A percentile compares a stretch with the other conserved stretches of the same genome.
These are phyloP conservation scores for Babesia bovis DNA, from an alignment of 169 alveolate species.

Conservation along the genomic window DNA sequence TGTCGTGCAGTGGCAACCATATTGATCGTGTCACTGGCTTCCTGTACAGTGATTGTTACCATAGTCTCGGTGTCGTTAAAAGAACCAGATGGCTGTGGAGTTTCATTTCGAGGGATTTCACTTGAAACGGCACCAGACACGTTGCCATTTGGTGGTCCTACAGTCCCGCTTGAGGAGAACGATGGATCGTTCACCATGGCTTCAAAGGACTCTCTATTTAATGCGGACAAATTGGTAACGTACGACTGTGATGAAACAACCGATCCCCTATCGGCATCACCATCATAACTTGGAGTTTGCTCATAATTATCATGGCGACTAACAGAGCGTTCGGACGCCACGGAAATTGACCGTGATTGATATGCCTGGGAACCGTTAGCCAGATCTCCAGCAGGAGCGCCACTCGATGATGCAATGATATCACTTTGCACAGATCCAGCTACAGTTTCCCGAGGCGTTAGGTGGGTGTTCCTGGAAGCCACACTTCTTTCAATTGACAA, in stretches of 20 bases:
- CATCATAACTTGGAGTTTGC: not conserved
- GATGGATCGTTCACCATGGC: slow-evolving; percentile 6
- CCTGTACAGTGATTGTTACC: not conserved
- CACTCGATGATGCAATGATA: too few species aligned
- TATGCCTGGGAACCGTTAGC: too few species aligned
- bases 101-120: not conserved
- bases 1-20: not conserved
- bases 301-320: too few species aligned
- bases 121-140: not conserved
- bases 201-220: not conserved
- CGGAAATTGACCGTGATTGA: too few species aligned
- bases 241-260: not conserved
- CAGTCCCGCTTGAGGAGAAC: not conserved
- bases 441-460: too few species aligned
- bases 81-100: not conserved
- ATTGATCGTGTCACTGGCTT: not conserved
- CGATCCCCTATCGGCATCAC: not conserved
- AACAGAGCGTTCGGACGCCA: too few species aligned
- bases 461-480: too few species aligned
- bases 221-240: slow-evolving; percentile 7
- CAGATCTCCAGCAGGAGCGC: too few species aligned
- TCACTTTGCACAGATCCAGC: too few species aligned
- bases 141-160: not conserved
- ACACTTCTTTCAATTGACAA: too few species aligned
- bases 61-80: too few species aligned